A percentile compares a stretch with the other conserved stretches of the same genome.
Conservation (phyloP, 352 stramenopile genomes). For the Pythium pyrilobum region DNA sequence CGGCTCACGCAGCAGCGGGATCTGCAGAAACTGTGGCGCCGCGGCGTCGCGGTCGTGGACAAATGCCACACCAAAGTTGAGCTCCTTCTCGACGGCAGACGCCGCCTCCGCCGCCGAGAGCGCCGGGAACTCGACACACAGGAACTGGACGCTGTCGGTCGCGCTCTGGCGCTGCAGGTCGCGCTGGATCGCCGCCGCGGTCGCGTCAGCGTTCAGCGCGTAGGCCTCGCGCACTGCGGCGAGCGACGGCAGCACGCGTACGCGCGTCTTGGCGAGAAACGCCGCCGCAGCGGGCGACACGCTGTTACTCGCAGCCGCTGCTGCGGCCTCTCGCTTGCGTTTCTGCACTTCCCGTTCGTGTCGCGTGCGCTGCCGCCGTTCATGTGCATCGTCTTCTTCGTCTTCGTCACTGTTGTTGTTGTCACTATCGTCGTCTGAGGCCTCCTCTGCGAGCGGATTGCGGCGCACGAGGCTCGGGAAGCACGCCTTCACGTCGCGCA, state of each 20-base stretch:
- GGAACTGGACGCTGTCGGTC: conserved; percentile 20
- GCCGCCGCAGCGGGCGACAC: conserved; percentile 7
- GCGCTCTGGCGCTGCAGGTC: conserved; percentile 7
- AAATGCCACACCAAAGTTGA: conserved; percentile 67
- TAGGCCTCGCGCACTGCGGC: conserved; percentile 20
- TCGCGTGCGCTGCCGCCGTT: not conserved
- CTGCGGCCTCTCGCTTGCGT: not conserved
- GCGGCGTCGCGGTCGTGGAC: conserved; percentile 21
- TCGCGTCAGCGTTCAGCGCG: not conserved
- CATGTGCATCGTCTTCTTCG: conserved; percentile 8
- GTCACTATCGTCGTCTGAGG: conserved; percentile 26
- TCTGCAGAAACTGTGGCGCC: conserved; percentile 36
- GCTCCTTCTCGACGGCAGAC: not conserved
- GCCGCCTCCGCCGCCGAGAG: conserved; percentile 16
- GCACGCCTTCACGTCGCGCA: conserved; percentile 45
- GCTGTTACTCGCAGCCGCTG: not conserved
- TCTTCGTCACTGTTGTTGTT: conserved; percentile 15
- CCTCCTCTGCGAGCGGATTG: conserved; percentile 34
- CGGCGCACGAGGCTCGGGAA: conserved; percentile 62
- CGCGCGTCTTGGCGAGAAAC: conserved; percentile 29
- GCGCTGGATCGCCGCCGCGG: conserved; percentile 3
- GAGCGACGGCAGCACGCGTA: conserved; percentile 22
- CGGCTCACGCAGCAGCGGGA: conserved; percentile 42
- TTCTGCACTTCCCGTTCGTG: not conserved
- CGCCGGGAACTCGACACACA: conserved; percentile 53